Evolutionary conservation across 768 basidiomycete species (phyloP), one percentile per base, ranked within the genome.

Genomic region (Serendipita sp.): DNA sequence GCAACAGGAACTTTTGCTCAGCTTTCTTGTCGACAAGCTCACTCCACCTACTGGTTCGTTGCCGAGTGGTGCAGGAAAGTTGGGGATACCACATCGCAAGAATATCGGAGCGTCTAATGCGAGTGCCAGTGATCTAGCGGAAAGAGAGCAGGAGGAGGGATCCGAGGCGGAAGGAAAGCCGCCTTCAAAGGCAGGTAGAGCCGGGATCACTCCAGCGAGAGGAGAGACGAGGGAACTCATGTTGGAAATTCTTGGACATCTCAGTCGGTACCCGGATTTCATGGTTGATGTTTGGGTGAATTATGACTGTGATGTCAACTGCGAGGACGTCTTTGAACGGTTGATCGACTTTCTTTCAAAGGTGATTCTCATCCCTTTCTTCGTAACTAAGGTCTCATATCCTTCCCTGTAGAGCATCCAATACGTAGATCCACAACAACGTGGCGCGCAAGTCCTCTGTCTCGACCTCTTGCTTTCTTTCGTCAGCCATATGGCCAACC

Each of bases 281-380:
- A 91, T 96, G 88, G 90, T 95, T 52, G 92, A 98, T 70, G 77
- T 96, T 13, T 99, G 91, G 76, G 80, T 84, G 63, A 99, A 98
- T 73, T 99, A 97, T 73, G 96, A 99, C 71, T 97, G 93, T 70
- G 92, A 96, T 70, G 84, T 88, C 67, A 95, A 97, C 70, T 92
- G 91, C 72, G 96, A 98, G 76, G 95, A 98, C 72, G 74, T 98
- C 64, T 95, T 94, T 69, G 94, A 98, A 71, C 79, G 90, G 15
- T 75, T 97, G 23, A 76, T 94, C 65, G 88, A 86, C 29, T 96
- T 98, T 72, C 75, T 92, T 67, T 89, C 91, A 4, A 87, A 89
- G 78, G 92, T 91, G 68, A 64, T 43, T 40, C 33, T 40, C 37
- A 5, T n/a, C 48, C 18, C 48, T n/a, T 8, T 18, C 48, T n/a